phyloP scores from a whole-genome alignment of 768 basidiomycete genomes.

The Dendrothele bispora region DNA sequence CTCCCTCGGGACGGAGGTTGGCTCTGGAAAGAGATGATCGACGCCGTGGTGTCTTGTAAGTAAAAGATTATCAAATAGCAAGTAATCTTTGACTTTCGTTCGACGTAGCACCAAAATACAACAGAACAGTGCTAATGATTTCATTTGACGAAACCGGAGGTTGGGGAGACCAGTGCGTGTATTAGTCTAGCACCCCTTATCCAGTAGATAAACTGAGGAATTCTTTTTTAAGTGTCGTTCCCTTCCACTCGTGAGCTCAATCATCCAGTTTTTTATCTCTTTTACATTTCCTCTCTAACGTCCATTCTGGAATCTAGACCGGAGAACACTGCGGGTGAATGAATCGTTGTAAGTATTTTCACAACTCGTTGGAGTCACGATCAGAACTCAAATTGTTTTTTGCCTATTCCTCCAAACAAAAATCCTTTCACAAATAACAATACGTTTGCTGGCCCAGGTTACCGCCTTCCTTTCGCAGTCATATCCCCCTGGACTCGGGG shows the following conservation, averaged over 20 bases:
- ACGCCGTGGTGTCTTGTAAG: constrained; percentile 3
- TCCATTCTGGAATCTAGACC: no score
- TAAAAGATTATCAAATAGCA: no score
- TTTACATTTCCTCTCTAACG: no score
- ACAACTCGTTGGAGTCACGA: no score
- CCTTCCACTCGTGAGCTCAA: constrained; percentile 3
- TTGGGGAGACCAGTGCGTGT: constrained; percentile 5
- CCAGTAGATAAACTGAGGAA: neutral
- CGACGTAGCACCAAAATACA: constrained; percentile 8
- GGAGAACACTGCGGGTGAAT: constrained; percentile 1
- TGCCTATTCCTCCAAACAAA: neutral
- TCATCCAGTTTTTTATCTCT: no score
- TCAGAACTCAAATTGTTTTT: neutral
- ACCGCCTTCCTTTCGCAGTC: constrained; percentile 3
- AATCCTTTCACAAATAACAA: constrained; percentile 5
- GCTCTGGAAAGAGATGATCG: constrained; percentile 4
- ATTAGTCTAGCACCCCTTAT: neutral
- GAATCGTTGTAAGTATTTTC: constrained; percentile 1
- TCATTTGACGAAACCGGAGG: constrained; percentile 6
- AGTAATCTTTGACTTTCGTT: no score
- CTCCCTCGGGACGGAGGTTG: constrained; percentile 8
- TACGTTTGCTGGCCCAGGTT: constrained; percentile 5
- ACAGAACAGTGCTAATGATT: constrained; percentile 8
- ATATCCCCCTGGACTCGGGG: constrained; percentile 10
- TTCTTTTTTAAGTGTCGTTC: neutral